Base-by-base conservation (phyloP, 2,329 filamentous ascomycete genomes). In the Daldinia eschscholtzii region DNA sequence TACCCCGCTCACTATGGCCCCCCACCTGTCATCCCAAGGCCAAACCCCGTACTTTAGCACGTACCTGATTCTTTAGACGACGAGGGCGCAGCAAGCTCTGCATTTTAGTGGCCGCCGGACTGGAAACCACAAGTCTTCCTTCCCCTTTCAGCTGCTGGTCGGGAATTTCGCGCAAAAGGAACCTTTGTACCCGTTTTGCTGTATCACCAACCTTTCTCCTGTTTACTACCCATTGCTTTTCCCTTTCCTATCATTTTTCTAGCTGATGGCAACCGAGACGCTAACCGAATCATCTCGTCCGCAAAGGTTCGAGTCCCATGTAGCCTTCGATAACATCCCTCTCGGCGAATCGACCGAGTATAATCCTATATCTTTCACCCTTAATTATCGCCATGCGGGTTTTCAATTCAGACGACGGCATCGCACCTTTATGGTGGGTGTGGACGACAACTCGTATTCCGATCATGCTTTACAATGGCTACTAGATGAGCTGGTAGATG, bases 391-490 rank as follows among this genome's bases (percentile, higher is more conserved):
- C 76, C 94, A 98, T 80, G 91, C 91, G 73, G 93, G 94, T 72
- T 97, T 96, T 80, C 90, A 93, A 73, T 90, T 91, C 71, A 91
- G 90, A 46, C 90, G 93, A 68, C 88, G 93, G 67, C 96, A 93
- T 61, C 89, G 94, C 60, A 97, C 93, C 7, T 97, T 97, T 75
- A 89, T 98, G 78, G 95, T 94, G 71, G 94, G 94, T 20, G 92
- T 94, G 18, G 94, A 97, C 80, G 92, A 95, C 76, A 94, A 97
- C 74, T 88, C 93, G 65, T 97, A 97, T 80, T 97, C 93, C 6
- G 93, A 97, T 70, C 96, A 95, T 80, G 94, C 94, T 15, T 84
- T 98, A 18, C 93, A 97, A 80, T 98, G 94, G 94, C 86, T 97
- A 57, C 88, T 98, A 42, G 93, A 97, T 75, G 93, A 97, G 81